Conservation (phyloP, 768 basidiomycete species). For the Glaciozyma martinii region DNA sequence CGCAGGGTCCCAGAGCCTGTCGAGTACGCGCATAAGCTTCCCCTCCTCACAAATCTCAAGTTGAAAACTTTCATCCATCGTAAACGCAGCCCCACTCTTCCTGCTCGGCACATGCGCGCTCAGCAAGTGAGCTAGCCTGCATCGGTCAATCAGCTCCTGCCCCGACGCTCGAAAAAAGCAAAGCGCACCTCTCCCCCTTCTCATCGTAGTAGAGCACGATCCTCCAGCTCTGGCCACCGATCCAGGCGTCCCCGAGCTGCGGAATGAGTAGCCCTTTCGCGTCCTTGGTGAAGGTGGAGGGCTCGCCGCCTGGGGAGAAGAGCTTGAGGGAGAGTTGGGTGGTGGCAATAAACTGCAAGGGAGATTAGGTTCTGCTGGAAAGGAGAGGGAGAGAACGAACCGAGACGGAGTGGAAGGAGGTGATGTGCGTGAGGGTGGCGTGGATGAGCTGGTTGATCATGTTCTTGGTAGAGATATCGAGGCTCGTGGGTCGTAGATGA, state of each 20-base stretch:
- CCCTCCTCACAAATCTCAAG: too few relatives aligned
- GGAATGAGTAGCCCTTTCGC: conserved; percentile 26
- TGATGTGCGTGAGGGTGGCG: background rate
- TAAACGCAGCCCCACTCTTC: too few relatives aligned
- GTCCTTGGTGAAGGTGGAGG: conserved; percentile 9
- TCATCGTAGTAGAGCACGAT: conserved; percentile 16
- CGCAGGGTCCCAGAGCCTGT: too few relatives aligned
- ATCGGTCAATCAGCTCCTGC: too few relatives aligned
- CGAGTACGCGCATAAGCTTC: too few relatives aligned
- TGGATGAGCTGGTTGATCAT: background rate
- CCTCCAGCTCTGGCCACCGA: background rate
- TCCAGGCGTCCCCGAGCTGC: conserved; percentile 8
- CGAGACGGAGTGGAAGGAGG: background rate
- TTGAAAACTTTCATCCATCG: too few relatives aligned
- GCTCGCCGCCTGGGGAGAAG: conserved; percentile 13
- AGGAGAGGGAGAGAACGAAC: background rate
- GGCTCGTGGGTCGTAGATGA: background rate
- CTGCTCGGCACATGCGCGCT: too few relatives aligned
- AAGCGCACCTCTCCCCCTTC: conserved; percentile 19
- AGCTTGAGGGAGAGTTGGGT: conserved; percentile 20
- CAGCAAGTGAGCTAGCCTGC: too few relatives aligned
- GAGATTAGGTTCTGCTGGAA: background rate
- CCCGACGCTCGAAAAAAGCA: too few relatives aligned
- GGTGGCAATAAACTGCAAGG: conserved; percentile 12
- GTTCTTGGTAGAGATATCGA: background rate